A percentile compares a stretch with the other conserved stretches of the same genome.
These are phyloP conservation scores for Hypholoma sublateritium DNA, from an alignment of 768 basidiomycete species.

Conservation along the genomic window DNA sequence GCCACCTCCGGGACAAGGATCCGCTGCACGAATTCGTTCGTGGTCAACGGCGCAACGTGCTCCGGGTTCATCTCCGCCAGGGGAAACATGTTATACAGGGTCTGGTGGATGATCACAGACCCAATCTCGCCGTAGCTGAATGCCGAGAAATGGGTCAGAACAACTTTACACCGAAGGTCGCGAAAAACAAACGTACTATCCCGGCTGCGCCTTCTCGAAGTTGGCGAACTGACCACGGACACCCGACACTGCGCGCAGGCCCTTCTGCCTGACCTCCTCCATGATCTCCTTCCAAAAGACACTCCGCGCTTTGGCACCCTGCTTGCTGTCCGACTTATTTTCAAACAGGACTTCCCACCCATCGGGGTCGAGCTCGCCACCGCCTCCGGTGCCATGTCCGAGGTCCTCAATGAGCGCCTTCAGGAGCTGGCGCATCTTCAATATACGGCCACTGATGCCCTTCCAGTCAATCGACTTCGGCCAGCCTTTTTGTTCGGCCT, in stretches of 20 bases:
- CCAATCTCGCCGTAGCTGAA: slow-evolving; percentile 85
- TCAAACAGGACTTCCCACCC: slow-evolving; percentile 20
- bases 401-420: slow-evolving; percentile 52
- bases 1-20: slow-evolving; percentile 92
- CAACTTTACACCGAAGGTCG: background rate
- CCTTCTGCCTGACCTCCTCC: slow-evolving; percentile 62
- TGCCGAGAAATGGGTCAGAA: background rate
- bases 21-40: slow-evolving; percentile 76
- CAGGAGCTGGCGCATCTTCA: slow-evolving; percentile 46
- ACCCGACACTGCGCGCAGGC: slow-evolving; percentile 63
- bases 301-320: slow-evolving; percentile 19
- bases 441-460: slow-evolving; percentile 51
- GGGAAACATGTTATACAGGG: slow-evolving; percentile 75
- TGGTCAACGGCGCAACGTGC: slow-evolving; percentile 63
- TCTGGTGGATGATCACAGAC: slow-evolving; percentile 76
- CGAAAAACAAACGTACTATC: slow-evolving; percentile 72
- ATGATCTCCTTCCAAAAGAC: slow-evolving; percentile 71
- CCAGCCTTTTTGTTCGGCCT: slow-evolving; percentile 73
- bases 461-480: slow-evolving; percentile 71
- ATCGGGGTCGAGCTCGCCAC: slow-evolving; percentile 2
- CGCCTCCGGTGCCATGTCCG: slow-evolving; percentile 21
- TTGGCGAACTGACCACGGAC: slow-evolving; percentile 74
- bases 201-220: slow-evolving; percentile 83
- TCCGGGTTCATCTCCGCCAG: slow-evolving; percentile 51
- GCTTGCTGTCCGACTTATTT: slow-evolving; percentile 6